Evolutionary conservation across 345 rosid genomes (phyloP), one percentile per base, ranked within the genome.

Genomic region (Bruguiera gymnorhiza): DNA sequence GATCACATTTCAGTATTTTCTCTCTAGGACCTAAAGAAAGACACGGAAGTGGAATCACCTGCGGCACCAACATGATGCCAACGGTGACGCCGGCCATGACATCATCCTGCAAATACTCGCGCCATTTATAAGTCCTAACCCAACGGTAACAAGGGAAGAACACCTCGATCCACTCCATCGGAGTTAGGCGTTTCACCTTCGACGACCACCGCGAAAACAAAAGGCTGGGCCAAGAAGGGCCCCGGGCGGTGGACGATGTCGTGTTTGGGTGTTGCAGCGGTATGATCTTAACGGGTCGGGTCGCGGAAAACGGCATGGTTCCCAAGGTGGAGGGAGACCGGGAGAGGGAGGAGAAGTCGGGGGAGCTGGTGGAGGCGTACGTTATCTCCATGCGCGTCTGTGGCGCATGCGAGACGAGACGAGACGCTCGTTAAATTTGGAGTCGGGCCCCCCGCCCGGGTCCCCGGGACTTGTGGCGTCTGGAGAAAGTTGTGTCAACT

Each of bases 61-160:
- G 98, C 13, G 98, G 99, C 16, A 95, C 97, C 52, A 95, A 96
- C 99, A 95, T 95, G 63, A 95, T 63, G 37, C 94, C 99, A 72
- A 90, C 92, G 81, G 99, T 95, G 68, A 78, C 65, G 20, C 98
- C 99, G 20, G 98, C 98, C 89, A 92, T 83, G 70, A 95, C 90
- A 86, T 95, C 99, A 62, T 79, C 70, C 86, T 86, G 93, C 19
- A 90, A 82, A 73, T 88, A 85, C 60, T 95, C 90, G 6, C 82
- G 84, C 96, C 96, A 92, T 27, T 74, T 78, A 73, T 95, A 95
- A 64, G 86, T 78, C 55, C 89, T 81, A 76, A 95, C 89, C 99
- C 98, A 95, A 18, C 96, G 91, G 78, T 16, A 83, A 63, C 99
- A 95, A 55, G 99, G 99, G 5, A 95, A 57, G 10, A 88, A 57